Conservation (phyloP, 2,329 filamentous ascomycete genomes). For the Fusarium brevicatenulatum region DNA sequence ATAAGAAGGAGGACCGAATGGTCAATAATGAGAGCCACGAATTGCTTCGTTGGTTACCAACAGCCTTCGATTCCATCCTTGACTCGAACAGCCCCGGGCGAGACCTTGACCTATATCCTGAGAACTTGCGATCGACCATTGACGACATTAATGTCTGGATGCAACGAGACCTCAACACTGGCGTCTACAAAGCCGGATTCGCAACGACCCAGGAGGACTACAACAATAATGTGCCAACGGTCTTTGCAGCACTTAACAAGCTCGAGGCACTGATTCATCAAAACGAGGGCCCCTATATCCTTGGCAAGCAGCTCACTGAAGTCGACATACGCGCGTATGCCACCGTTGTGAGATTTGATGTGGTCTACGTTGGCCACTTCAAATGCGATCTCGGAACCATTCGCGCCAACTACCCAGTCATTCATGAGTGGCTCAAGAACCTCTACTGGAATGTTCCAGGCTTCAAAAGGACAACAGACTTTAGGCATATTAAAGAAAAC, state of each 20-base stretch:
- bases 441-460: slow-evolving; percentile 73
- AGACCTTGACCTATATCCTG: slow-evolving; percentile 67
- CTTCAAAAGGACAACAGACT: slow-evolving; percentile 68
- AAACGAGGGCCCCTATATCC: slow-evolving; percentile 64
- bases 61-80: slow-evolving; percentile 73
- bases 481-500: slow-evolving; percentile 74
- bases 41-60: slow-evolving; percentile 85
- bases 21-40: slow-evolving; percentile 86
- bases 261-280: slow-evolving; percentile 66
- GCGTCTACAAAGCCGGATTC: slow-evolving; percentile 69
- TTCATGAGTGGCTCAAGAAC: slow-evolving; percentile 75
- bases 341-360: slow-evolving; percentile 74
- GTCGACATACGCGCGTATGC: slow-evolving; percentile 74
- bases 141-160: slow-evolving; percentile 75
- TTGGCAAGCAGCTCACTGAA: slow-evolving; percentile 73
- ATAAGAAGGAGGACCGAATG: slow-evolving; percentile 73
- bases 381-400: slow-evolving; percentile 73
- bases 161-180: slow-evolving; percentile 62
- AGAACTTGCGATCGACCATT: slow-evolving; percentile 62
- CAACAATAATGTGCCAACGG: slow-evolving; percentile 65
- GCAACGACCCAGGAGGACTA: slow-evolving; percentile 73
- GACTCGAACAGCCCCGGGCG: slow-evolving; percentile 48
- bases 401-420: slow-evolving; percentile 69
- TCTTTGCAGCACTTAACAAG: slow-evolving; percentile 74
- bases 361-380: slow-evolving; percentile 74